Base-by-base conservation (phyloP, 306 rosid species). In the Ormosia semicastrata region DNA sequence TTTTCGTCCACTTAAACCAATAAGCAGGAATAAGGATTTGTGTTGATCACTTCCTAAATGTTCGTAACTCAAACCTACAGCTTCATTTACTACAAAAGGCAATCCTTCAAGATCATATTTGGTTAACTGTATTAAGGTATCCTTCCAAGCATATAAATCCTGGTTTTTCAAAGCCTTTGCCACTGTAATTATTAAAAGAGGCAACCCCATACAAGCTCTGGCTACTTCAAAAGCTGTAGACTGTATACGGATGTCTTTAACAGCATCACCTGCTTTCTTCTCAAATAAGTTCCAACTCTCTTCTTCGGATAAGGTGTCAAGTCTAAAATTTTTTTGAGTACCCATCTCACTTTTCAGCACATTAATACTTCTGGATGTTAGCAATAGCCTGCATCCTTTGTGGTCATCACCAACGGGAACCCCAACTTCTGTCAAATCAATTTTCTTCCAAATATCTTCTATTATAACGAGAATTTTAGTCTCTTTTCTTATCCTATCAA, bases 201-300 rank as follows among this genome's bases (percentile, higher is more conserved):
- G 89, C 13, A 75, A 79, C 30, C 87, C 63, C 1, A 2, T 32
- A 56, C 89, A 86, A 13, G 52, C 4, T 7, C 1, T 32, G 12
- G 66, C 56, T 6, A 75, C 76, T n/a, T 75, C 5, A 8, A 53
- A 5, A 5, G 86, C 89, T 3, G 54, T 71, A 1, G 30, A 7
- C 6, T 59, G 11, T 65, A 52, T 50, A 18, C 8, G 37, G n/a
- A 2, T 11, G 0, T 12, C 18, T 11, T 64, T 15, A 13, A 15
- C 53, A 34, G 6, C 50, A 34, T 64, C 7, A 10, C 75, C 75
- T 8, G 13, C 44, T 17, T 14, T 66, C 49, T 78, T 66, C 66
- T 78, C 36, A 66, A 78, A 78, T 57, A 78, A 66, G 2, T 7
- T 8, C 82, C 75, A 78, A 40, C 75, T 66, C 3, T 77, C 82